Base-by-base conservation (phyloP, 2,329 filamentous ascomycete species). In the Huntiella omanensis region DNA sequence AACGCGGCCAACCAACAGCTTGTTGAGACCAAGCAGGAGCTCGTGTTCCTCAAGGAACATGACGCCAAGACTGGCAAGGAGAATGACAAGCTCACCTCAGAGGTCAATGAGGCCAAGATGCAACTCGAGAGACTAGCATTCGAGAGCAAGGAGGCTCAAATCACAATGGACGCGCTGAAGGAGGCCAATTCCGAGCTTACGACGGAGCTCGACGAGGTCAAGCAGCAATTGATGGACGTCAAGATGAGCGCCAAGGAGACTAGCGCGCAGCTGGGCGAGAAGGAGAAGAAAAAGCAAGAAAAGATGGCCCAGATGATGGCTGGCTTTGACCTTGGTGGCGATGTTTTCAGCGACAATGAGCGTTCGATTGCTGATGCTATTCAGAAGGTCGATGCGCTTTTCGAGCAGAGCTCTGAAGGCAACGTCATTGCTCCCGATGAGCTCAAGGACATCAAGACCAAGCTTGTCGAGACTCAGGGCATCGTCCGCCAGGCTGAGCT, bases 261-360 rank as follows among this genome's bases (percentile, higher is more conserved):
- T 1, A 86, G 76, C 39, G 86, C 86, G 6, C 80, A 85, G 12
- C 67, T 92, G 15, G 88, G 96, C 55, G 91, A 96, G 64, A 98
- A 98, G 70, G 92, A 96, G 64, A 88, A 86, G 70, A 87, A 86
- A 67, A 98, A 98, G 71, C 85, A 87, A 1, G 91, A 98, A 66
- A 91, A 92, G 64, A 98, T 98, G 91, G 91, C 91, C 38, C 83
- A 95, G 71, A 98, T 98, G 91, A 95, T 98, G 88, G 91, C 91
- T 49, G 86, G 88, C 3, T 96, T 98, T 56, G 88, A 98, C 57
- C 74, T 98, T 33, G 88, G 86, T 39, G 80, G 82, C 42, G 87
- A 95, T 49, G 79, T 92, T 32, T 93, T 96, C 60, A 94, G 86
- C 54, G 83, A 91, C 49, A 94, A 94, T 55, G 91, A 98, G 62